These are phyloP conservation scores for Agaricus blazei DNA, from an alignment of 768 basidiomycete species.

Conservation along the genomic window DNA sequence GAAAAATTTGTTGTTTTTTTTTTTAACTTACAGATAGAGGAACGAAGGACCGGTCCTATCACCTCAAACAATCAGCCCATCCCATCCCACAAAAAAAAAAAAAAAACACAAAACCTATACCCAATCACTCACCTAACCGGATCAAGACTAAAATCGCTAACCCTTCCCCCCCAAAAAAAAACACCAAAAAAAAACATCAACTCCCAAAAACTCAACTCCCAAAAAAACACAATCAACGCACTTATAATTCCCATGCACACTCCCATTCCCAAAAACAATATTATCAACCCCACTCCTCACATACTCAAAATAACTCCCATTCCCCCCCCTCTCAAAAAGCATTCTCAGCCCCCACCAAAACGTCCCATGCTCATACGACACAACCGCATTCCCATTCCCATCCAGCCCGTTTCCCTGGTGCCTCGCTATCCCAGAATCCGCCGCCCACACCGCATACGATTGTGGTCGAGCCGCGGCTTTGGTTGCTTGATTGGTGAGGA, in stretches of 20 bases:
- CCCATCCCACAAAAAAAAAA: background rate
- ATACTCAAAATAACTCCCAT: conserved; percentile 36
- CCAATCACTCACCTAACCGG: conserved; percentile 25
- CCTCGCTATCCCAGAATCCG: conserved; percentile 38
- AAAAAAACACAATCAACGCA: conserved; percentile 13
- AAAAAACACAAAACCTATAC: background rate
- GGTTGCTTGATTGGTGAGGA: background rate
- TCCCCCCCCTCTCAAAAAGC: conserved; percentile 36
- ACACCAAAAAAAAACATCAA: no score
- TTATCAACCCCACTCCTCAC: conserved; percentile 32
- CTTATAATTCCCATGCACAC: conserved; percentile 33
- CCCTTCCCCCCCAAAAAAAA: conserved; percentile 12
- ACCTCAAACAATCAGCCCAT: background rate
- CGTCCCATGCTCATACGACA: conserved; percentile 37
- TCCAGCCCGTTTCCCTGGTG: conserved; percentile 38
- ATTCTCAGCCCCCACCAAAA: conserved; percentile 35
- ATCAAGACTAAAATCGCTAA: conserved; percentile 29
- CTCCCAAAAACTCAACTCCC: background rate
- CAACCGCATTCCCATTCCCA: conserved; percentile 24
- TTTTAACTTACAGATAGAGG: conserved; percentile 27
- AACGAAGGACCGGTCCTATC: conserved; percentile 34
- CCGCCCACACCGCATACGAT: conserved; percentile 42
- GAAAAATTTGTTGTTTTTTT: background rate
- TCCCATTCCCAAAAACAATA: conserved; percentile 33
- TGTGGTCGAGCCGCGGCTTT: conserved; percentile 20